Evolutionary conservation across 1,139 yeast genomes (phyloP).

Genomic region (Blastobotrys aristatus): DNA sequence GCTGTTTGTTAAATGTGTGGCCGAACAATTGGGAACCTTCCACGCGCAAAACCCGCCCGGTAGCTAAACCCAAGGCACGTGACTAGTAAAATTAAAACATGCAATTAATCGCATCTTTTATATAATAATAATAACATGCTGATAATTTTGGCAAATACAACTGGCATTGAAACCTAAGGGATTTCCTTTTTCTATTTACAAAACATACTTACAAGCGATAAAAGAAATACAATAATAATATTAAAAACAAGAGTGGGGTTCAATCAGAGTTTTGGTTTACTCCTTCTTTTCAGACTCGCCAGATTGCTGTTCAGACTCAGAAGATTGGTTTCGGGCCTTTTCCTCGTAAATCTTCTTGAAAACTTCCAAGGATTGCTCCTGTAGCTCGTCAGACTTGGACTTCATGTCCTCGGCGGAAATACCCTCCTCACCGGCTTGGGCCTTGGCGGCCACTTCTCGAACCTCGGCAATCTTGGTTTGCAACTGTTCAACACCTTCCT

Average conservation of each 20-base stretch:
- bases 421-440: conserved; percentile 78
- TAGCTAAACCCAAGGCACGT: too few species aligned
- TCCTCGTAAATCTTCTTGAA: conserved; percentile 96
- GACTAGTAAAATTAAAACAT: too few species aligned
- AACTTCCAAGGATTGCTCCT: conserved; percentile 84
- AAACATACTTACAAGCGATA: too few species aligned
- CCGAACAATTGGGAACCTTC: too few species aligned
- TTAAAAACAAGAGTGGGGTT: neutral
- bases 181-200: neutral
- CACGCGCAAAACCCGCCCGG: too few species aligned
- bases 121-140: too few species aligned
- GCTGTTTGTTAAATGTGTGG: too few species aligned
- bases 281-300: conserved; percentile 23
- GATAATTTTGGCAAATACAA: too few species aligned
- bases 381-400: conserved; percentile 92
- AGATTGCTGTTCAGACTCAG: conserved; percentile 20
- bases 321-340: conserved; percentile 34
- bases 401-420: conserved; percentile 80
- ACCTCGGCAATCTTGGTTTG: conserved; percentile 69
- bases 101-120: too few species aligned
- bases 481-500: conserved; percentile 82
- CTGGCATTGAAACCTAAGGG: too few species aligned
- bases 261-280: conserved; percentile 8
- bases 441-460: conserved; percentile 89
- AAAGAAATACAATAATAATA: too few species aligned